These are phyloP conservation scores for Colletotrichum sp. DNA, from an alignment of 2,329 filamentous ascomycete species.

Conservation along the genomic window DNA sequence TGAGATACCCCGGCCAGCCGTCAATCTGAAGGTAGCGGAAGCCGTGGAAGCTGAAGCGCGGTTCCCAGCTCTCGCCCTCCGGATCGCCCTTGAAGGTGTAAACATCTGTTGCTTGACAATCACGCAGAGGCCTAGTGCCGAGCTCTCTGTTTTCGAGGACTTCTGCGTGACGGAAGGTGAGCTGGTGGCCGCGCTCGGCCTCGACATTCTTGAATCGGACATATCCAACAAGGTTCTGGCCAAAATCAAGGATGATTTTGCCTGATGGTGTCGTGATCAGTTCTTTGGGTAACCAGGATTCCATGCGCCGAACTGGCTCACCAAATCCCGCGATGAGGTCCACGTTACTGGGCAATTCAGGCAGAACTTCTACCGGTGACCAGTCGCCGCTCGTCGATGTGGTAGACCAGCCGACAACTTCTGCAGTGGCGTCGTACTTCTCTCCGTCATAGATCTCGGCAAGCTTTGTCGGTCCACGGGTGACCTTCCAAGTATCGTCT, in stretches of 20 bases:
- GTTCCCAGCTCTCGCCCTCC: constrained; percentile 38
- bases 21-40: constrained; percentile 53
- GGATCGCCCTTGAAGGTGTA: constrained; percentile 29
- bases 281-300: constrained; percentile 29
- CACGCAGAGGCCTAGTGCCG: constrained; percentile 38
- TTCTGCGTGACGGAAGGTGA: constrained; percentile 43
- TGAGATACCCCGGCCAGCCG: constrained; percentile 31
- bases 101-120: constrained; percentile 38
- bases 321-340: not conserved
- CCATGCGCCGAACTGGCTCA: constrained; percentile 22
- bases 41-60: constrained; percentile 55
- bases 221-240: constrained; percentile 47
- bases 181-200: constrained; percentile 22
- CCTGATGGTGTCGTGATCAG: constrained; percentile 35
- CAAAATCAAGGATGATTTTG: constrained; percentile 46
- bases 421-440: constrained; percentile 11
- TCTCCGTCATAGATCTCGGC: constrained; percentile 23
- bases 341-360: not conserved
- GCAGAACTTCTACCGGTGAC: not conserved
- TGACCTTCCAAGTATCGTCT: not conserved
- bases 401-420: not conserved
- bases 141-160: constrained; percentile 47
- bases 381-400: not conserved
- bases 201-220: constrained; percentile 27
- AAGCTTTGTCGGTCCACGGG: not conserved